Evolutionary conservation across 1,284 basidiomycete genomes (phyloP), one percentile per base, ranked within the genome.

Genomic region (Ceratobasidium sp.): DNA sequence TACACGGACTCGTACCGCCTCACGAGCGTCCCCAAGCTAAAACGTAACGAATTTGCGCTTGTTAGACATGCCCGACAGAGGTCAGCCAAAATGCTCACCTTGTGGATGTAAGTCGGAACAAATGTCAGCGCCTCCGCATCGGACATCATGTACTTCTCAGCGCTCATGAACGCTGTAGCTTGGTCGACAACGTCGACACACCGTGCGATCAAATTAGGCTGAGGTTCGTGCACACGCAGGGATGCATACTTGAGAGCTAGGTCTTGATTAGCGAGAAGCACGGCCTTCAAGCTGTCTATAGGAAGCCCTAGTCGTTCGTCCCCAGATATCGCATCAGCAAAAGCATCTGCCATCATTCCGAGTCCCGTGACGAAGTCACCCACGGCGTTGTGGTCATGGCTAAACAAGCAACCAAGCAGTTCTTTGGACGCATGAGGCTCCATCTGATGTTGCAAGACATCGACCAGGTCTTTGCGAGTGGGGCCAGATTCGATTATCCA

Each of bases 351-450:
- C 56, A 97, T 85, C 65, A 86, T 85, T 0, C 87, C 85, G 66
- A 99, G 83, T 0, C 92, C 98, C 29, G 87, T 85, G 75, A 98
- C 88, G 79, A 93, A 92, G 81, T 99, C 98, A 79, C 96, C 96
- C 78, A 99, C 92, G 1, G 96, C 94, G 78, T 93, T 94, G 82
- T 99, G 97, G 80, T 98, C 97, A 77, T 93, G 94, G 80, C 96
- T 98, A 85, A 99, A 99, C 56, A 99, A 86, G 46, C 89, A 88
- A 5, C 87, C 83, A n/a, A 92, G 81, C 2, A 98, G 83, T 6
- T 95, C 92, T 74, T 90, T 90, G 13, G 92, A 92, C 14, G 89
- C 86, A 79, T 93, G 88, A 0, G 90, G 86, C 78, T 98, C 95
- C 93, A 98, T 98, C 81, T 99, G 98, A 77, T 88, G 88, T 76